These are phyloP conservation scores for Lumnitzera littorea DNA, from an alignment of 345 rosid species.

Conservation along the genomic window DNA sequence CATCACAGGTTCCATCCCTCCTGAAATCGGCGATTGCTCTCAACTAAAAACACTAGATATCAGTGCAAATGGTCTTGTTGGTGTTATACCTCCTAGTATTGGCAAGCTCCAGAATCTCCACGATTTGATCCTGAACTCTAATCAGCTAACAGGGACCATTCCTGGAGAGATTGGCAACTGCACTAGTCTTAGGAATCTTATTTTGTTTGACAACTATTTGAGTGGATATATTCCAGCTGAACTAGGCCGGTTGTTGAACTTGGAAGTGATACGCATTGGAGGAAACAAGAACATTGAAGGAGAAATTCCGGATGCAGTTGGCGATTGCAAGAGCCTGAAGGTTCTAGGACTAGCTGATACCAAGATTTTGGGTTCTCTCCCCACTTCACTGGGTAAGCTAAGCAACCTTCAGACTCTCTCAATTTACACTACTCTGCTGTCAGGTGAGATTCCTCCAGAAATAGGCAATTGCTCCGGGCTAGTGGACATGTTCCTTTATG, in stretches of 20 bases:
- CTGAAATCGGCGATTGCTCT: slow-evolving; percentile 42
- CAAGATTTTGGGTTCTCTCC: slow-evolving; percentile 58
- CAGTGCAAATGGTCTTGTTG: slow-evolving; percentile 65
- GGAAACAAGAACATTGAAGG: slow-evolving; percentile 74
- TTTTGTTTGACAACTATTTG: slow-evolving; percentile 58
- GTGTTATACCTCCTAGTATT: slow-evolving; percentile 56
- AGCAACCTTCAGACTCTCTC: slow-evolving; percentile 55
- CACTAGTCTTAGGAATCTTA: slow-evolving; percentile 44
- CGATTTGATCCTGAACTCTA: slow-evolving; percentile 61
- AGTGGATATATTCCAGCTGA: slow-evolving; percentile 47
- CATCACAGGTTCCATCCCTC: slow-evolving; percentile 57
- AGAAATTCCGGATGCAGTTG: slow-evolving; percentile 64
- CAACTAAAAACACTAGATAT: slow-evolving; percentile 39
- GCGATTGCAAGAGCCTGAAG: slow-evolving; percentile 48
- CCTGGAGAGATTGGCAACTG: slow-evolving; percentile 66
- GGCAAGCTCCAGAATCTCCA: slow-evolving; percentile 62
- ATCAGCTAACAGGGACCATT: slow-evolving; percentile 55
- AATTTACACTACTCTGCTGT: slow-evolving; percentile 54
- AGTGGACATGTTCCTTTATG: slow-evolving; percentile 55
- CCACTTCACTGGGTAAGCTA: slow-evolving; percentile 61
- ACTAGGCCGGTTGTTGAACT: slow-evolving; percentile 45
- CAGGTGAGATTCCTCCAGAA: slow-evolving; percentile 63
- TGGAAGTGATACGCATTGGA: slow-evolving; percentile 62
- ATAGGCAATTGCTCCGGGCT: slow-evolving; percentile 73
- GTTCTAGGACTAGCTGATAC: slow-evolving; percentile 78